Conservation (phyloP, 2,329 filamentous ascomycete species). For the Aspergillus puulaauensis region DNA sequence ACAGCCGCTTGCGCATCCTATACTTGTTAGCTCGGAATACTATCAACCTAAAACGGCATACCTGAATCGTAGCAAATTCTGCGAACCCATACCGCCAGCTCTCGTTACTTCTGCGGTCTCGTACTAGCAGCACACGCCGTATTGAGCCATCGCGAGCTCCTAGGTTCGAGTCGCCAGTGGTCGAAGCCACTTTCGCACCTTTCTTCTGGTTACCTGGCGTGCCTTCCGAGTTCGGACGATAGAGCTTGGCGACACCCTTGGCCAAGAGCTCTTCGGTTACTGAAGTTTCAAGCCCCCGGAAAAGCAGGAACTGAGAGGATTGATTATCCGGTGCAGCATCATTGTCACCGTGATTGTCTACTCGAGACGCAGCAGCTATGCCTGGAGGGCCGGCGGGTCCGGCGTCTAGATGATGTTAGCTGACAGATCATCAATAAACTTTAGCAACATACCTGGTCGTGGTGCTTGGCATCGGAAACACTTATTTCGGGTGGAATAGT, state of each 20-base stretch:
- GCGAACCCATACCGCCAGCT: conserved; percentile 82
- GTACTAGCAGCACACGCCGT: conserved; percentile 72
- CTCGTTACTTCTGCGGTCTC: conserved; percentile 68
- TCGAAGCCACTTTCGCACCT: conserved; percentile 53
- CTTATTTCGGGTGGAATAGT: conserved; percentile 55
- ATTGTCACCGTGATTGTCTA: conserved; percentile 54
- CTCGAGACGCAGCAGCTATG: conserved; percentile 42
- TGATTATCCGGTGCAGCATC: conserved; percentile 56
- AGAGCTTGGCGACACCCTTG: conserved; percentile 71
- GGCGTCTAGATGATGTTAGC: conserved; percentile 22
- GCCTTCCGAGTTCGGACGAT: conserved; percentile 50
- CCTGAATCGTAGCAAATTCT: conserved; percentile 72
- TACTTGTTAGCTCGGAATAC: conserved; percentile 6
- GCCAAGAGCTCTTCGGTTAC: conserved; percentile 72
- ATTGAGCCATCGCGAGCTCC: conserved; percentile 74
- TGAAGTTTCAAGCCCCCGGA: conserved; percentile 69
- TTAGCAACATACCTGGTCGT: conserved; percentile 48
- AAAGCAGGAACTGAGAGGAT: conserved; percentile 73
- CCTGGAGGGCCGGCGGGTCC: conserved; percentile 34
- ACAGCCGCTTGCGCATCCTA: conserved; percentile 72
- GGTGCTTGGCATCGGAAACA: conserved; percentile 61
- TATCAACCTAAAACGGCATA: conserved; percentile 18
- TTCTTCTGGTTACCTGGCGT: conserved; percentile 44
- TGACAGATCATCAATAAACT: background rate
- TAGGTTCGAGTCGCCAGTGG: conserved; percentile 59